Evolutionary conservation across 2,329 filamentous ascomycete species (phyloP), one percentile per base, ranked within the genome.

Genomic region (Dactylellina leptospora): DNA sequence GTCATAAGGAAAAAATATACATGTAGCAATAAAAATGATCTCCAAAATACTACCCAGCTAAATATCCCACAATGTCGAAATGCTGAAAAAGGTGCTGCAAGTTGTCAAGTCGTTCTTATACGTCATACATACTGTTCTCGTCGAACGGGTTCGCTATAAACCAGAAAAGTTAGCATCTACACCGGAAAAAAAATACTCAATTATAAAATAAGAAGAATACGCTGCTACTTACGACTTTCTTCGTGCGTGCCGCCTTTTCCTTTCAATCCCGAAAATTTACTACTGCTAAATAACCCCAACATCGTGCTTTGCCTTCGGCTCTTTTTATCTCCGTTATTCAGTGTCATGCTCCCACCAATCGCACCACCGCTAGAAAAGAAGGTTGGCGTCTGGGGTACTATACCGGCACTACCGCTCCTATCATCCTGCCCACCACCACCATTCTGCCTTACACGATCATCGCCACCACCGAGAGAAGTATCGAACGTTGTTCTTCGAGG

Each of bases 201-300:
- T 40, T 13, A 36, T 38, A 23, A 2, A n/a, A 20, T 4, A 10
- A 11, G 42, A 36, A 47, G 22, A n/a, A 27, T 23, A 48, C 18
- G 20, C 30, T 13, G 13, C 11, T 54, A 73, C 69, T 68, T 62
- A 73, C 69, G 69, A 68, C 69, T 73, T 30, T 64, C 59, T 40
- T 73, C 69, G 38, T 73, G 42, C n/a, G 40, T 42, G 18, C 42
- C 36, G 45, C 61, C 61, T 47, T 73, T 73, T 9, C 60, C 42
- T 53, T 72, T 72, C 30, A 68, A 48, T 3, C 61, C 47, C 33
- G 69, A 63, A 53, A 66, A 68, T 40, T 73, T 73, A 38, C 54
- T 66, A 51, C 54, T 61, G 69, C 69, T 73, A 33, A 73, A 73
- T 27, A 73, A 55, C 55, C 69, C 69, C 69, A 73, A 61, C 69